Base-by-base conservation (phyloP, 129 eudicot genomes). In the Escallonia herrerae region DNA sequence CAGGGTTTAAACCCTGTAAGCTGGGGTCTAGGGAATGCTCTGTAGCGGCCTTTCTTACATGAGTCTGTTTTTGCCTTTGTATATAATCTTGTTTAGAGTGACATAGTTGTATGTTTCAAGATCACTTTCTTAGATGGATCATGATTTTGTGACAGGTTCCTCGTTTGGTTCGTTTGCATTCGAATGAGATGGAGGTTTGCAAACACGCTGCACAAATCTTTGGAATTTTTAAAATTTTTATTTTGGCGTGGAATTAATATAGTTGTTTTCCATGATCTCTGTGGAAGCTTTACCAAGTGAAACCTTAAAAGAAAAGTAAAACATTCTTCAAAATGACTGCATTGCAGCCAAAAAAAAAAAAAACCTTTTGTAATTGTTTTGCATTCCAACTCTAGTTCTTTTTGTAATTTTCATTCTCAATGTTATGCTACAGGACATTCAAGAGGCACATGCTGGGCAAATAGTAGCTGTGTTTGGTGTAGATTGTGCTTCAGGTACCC, bases 371-470 rank as follows among this genome's bases (percentile, higher is more conserved):
- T 22, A 22, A 22, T 22, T 22, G 33, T 22, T 22, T 51, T 51
- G 3, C 3, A 40, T 10, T 2, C 62, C 60, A 50, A 46, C 53
- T 63, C 4, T 45, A 8, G 22, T 63, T 67, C 2, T 14, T 42
- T 43, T 15, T 22, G 12, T 13, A 22, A 7, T 37, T 39, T 43
- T 54, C 40, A 12, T 38, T n/a, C 67, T 60, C 40, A 52, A 54
- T 5, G 43, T 67, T 45, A 40, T 75, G 45, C 11, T 45, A 60
- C 67, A 94, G 99, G 99, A 94, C 73, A 94, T 94, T 70, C 97
- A 86, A 79, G 95, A 94, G 83, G 99, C 99, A 59, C 99, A 89
- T 64, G 99, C 99, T 40, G 99, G 99, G 48, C 96, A 94, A 81
- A 94, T 94, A 54, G 99, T 94, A 75, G 99, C 99, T 76, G 99